Evolutionary conservation across 208 protist species (phyloP).

Genomic region (Trypanosoma melophagium): DNA sequence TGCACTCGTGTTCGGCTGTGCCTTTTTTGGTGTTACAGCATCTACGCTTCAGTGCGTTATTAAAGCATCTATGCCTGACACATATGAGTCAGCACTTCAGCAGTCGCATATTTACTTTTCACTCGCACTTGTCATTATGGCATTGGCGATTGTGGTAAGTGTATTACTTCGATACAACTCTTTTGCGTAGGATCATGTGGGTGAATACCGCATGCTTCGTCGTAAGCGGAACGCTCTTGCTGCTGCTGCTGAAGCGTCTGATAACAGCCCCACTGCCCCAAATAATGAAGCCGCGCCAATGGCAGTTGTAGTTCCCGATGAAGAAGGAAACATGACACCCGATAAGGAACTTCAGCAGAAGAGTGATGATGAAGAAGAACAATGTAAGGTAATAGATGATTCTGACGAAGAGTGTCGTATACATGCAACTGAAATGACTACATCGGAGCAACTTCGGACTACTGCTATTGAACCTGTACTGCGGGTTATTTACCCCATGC

Average conservation of each 20-base stretch:
- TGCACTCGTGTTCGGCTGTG: slow-evolving; percentile 85
- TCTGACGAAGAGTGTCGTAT: slow-evolving; percentile 20
- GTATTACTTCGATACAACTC: slow-evolving; percentile 59
- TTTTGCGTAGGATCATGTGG: slow-evolving; percentile 71
- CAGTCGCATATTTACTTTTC: slow-evolving; percentile 84
- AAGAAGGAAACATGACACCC: background rate
- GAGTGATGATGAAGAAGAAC: background rate
- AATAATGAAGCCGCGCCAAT: background rate
- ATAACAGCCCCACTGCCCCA: background rate
- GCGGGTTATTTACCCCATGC: slow-evolving; percentile 62
- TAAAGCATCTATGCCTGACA: slow-evolving; percentile 64
- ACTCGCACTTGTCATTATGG: slow-evolving; percentile 63
- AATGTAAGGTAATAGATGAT: background rate
- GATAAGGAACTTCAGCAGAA: background rate
- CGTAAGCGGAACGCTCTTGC: slow-evolving; percentile 15
- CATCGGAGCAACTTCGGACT: slow-evolving; percentile 50
- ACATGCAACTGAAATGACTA: slow-evolving; percentile 58
- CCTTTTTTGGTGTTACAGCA: slow-evolving; percentile 66
- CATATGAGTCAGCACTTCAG: slow-evolving; percentile 36
- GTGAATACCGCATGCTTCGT: slow-evolving; percentile 57
- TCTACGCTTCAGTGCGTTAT: slow-evolving; percentile 83
- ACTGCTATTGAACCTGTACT: slow-evolving; percentile 51
- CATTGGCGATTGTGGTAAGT: slow-evolving; percentile 44
- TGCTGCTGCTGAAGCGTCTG: background rate
- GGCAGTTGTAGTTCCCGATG: no score